Evolutionary conservation across 163 green algal genomes (phyloP).

Genomic region (Prototheca cutis): DNA sequence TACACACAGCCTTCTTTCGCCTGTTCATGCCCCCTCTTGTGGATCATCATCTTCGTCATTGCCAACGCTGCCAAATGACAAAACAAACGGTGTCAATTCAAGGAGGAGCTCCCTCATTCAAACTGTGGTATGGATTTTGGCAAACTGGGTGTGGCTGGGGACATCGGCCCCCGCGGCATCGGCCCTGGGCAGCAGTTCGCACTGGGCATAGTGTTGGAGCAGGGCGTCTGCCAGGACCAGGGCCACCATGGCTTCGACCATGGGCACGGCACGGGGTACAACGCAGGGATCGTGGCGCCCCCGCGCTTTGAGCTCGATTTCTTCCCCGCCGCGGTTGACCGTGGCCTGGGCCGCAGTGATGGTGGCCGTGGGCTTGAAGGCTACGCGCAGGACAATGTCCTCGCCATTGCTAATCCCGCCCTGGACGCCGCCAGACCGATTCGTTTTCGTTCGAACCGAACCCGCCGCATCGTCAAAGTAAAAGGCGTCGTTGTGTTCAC

Average conservation of each 20-base stretch:
- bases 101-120: too few relatives aligned
- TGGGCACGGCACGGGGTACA: constrained; percentile 88
- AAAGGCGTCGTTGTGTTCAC: constrained; percentile 96
- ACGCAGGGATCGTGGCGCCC: constrained; percentile 93
- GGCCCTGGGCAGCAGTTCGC: constrained; percentile 71
- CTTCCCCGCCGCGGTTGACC: constrained; percentile 65
- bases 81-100: too few relatives aligned
- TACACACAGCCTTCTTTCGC: background rate
- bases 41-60: too few relatives aligned
- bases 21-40: background rate
- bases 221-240: constrained; percentile 94
- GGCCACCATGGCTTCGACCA: constrained; percentile 94
- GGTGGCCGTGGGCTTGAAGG: constrained; percentile 97
- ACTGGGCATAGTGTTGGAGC: constrained; percentile 83
- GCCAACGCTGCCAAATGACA: too few relatives aligned
- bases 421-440: constrained; percentile 83
- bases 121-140: too few relatives aligned
- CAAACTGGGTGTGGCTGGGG: background rate
- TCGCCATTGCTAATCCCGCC: constrained; percentile 95
- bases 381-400: constrained; percentile 84
- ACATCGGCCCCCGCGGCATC: background rate
- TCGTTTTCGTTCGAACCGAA: constrained; percentile 80
- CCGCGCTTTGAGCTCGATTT: constrained; percentile 66
- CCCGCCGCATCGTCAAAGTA: constrained; percentile 65
- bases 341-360: constrained; percentile 87